Conservation (phyloP, 208 protist genomes). For the Leishmania major region DNA sequence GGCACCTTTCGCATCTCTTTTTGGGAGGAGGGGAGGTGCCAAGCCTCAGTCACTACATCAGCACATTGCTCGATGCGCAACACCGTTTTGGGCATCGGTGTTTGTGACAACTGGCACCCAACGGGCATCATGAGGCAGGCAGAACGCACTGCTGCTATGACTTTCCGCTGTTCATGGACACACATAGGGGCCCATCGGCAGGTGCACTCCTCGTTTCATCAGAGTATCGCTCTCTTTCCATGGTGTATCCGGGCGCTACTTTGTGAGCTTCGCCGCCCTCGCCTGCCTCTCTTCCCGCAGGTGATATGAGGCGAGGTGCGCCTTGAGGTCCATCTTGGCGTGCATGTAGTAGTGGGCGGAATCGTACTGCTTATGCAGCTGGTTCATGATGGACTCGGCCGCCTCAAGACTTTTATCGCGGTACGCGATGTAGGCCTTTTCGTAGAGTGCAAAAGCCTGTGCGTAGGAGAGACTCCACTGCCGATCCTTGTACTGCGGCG, state of each 20-base stretch:
- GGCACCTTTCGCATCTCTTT: too few species aligned
- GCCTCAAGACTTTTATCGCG: slow-evolving; percentile 22
- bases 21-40: too few species aligned
- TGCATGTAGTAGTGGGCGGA: slow-evolving; percentile 46
- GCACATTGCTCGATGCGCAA: too few species aligned
- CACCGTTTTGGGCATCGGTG: too few species aligned
- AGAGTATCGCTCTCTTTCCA: background rate
- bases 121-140: background rate
- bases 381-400: slow-evolving; percentile 23
- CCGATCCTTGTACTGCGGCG: slow-evolving; percentile 45
- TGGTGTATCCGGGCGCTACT: background rate
- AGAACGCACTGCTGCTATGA: background rate
- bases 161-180: background rate
- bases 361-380: slow-evolving; percentile 47
- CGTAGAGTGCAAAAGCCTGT: slow-evolving; percentile 41
- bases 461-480: slow-evolving; percentile 46
- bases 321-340: slow-evolving; percentile 34
- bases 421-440: slow-evolving; percentile 39
- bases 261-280: background rate
- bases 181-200: background rate
- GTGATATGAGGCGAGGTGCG: slow-evolving; percentile 38
- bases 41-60: too few species aligned
- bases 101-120: too few species aligned
- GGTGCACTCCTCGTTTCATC: background rate
- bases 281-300: slow-evolving; percentile 18